Evolutionary conservation across 768 basidiomycete genomes (phyloP).

Genomic region (Coprinopsis marcescibilis): DNA sequence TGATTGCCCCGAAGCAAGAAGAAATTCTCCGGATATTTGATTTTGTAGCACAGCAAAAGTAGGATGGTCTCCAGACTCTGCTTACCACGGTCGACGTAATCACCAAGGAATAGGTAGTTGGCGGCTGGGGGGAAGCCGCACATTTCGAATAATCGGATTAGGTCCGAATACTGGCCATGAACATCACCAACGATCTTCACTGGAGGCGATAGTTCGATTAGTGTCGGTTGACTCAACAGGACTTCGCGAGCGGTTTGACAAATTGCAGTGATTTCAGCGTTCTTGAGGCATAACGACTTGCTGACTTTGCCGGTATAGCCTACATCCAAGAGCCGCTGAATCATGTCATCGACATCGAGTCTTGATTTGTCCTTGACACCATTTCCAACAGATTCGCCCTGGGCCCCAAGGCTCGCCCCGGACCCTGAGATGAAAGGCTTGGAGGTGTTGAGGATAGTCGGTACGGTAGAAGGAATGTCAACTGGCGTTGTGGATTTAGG

Average conservation of each 20-base stretch:
- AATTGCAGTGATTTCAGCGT: conserved; percentile 89
- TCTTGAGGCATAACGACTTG: conserved; percentile 93
- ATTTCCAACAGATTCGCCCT: conserved; percentile 37
- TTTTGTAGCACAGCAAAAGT: conserved; percentile 95
- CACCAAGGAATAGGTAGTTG: conserved; percentile 98
- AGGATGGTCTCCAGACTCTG: conserved; percentile 98
- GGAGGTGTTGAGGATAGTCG: conserved; percentile 74
- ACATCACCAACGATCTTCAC: conserved; percentile 99
- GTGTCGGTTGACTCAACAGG: conserved; percentile 92
- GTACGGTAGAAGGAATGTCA: conserved; percentile 67
- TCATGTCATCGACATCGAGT: conserved; percentile 98
- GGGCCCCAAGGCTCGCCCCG: conserved; percentile 31
- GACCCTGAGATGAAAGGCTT: conserved; percentile 48
- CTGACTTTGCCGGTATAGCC: conserved; percentile 98
- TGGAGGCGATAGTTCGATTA: conserved; percentile 94
- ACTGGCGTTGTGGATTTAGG: conserved; percentile 49
- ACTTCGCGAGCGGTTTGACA: conserved; percentile 96
- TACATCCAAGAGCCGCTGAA: conserved; percentile 89
- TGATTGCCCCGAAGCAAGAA: conserved; percentile 97
- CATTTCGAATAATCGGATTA: conserved; percentile 98
- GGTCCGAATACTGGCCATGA: conserved; percentile 97
- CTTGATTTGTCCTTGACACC: conserved; percentile 55
- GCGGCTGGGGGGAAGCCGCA: conserved; percentile 96
- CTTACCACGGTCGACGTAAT: conserved; percentile 98
- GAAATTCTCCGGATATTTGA: conserved; percentile 99